Base-by-base conservation (phyloP, 345 rosid genomes). In the Salix koriyanagi region DNA sequence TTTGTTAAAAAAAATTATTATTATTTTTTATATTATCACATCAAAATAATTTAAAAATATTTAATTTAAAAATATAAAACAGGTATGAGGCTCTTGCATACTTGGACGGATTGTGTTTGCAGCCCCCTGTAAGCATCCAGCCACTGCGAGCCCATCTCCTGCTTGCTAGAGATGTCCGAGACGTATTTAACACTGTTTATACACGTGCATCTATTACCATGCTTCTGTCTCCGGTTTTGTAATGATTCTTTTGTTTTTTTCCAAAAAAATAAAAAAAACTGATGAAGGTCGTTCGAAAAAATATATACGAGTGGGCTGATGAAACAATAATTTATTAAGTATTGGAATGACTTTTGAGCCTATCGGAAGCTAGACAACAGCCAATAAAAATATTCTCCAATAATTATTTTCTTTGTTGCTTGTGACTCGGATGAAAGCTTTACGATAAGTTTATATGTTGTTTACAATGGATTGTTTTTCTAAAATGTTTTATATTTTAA, bases 141-240 rank as follows among this genome's bases (percentile, higher is more conserved):
- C 36, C 69, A 66, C 19, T 30, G 1, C 64, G 36, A 46, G 67
- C 74, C 77, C 73, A 80, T 72, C 23, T 46, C 65, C 79, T 54
- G 50, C 18, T 54, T 68, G 23, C 30, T 48, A 41, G 0, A 26
- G 4, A 66, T 58, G 76, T 34, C 72, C 74, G 32, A 34, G 18
- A n/a, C 69, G 19, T 9, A 25, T 74, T 34, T 21, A 16, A 62
- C 26, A 42, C 60, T 44, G 7, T 26, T 6, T 34, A 46, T 44
- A 42, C 67, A 41, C 61, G 25, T 67, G 73, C 60, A 41, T 32
- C 42, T 15, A 66, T 71, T 36, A 7, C 34, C 2, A 64, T 11
- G 46, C 28, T 5, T 21, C n/a, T 50, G 56, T 6, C 12, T 41
- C 34, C 6, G n/a, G 41, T 50, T 16, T 18, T 36, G 41, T 11